These are phyloP conservation scores for Albophoma yamanashiensis DNA, from an alignment of 2,329 filamentous ascomycete genomes.

Conservation along the genomic window DNA sequence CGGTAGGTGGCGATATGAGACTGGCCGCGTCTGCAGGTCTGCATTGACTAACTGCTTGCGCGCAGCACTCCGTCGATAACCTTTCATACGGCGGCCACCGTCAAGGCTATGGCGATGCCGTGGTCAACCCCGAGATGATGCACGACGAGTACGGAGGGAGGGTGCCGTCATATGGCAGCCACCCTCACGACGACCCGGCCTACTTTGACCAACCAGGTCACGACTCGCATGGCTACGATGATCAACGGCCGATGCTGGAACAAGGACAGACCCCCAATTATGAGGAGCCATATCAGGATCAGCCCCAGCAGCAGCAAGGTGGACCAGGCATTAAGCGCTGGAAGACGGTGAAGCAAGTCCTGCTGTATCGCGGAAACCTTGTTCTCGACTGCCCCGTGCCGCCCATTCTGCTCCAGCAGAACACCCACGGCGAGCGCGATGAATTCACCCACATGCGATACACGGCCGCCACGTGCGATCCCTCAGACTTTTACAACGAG, in stretches of 20 bases:
- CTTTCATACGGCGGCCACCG: constrained; percentile 33
- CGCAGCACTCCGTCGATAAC: constrained; percentile 42
- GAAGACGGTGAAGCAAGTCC: constrained; percentile 99
- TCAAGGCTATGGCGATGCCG: constrained; percentile 53
- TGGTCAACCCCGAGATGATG: constrained; percentile 74
- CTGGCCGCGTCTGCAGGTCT: not conserved
- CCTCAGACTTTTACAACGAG: constrained; percentile 74
- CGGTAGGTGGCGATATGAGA: constrained; percentile 46
- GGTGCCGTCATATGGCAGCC: constrained; percentile 44
- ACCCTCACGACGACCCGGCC: constrained; percentile 52
- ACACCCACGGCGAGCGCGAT: constrained; percentile 84
- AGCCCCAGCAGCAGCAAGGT: constrained; percentile 20
- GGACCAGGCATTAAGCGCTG: constrained; percentile 60
- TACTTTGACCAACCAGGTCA: constrained; percentile 36
- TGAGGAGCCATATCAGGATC: constrained; percentile 35
- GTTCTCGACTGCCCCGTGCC: constrained; percentile 95
- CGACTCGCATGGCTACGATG: constrained; percentile 49
- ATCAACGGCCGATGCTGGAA: constrained; percentile 65
- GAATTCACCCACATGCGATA: constrained; percentile 91
- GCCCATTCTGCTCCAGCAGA: constrained; percentile 73
- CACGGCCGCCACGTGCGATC: constrained; percentile 89
- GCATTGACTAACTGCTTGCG: not conserved
- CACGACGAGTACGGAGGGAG: constrained; percentile 43
- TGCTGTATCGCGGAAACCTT: constrained; percentile 90
- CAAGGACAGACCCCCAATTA: constrained; percentile 35